Conservation (phyloP, 2,329 filamentous ascomycete genomes). For the Ramularia collo-cygni region DNA sequence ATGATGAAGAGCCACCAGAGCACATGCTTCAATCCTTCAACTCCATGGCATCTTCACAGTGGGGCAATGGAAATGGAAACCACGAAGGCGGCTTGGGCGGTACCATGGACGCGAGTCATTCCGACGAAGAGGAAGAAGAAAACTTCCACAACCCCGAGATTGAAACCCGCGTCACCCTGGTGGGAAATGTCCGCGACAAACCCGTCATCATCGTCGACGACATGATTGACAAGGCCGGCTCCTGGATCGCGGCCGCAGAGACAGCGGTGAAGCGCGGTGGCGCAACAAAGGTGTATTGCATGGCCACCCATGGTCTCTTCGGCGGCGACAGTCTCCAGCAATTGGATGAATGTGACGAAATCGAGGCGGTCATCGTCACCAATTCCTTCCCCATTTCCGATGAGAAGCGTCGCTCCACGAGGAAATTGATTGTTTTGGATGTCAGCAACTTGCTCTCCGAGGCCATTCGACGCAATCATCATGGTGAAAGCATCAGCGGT, state of each 20-base stretch:
- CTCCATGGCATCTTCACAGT: slow-evolving; percentile 69
- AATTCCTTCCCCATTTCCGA: slow-evolving; percentile 91
- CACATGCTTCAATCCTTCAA: slow-evolving; percentile 77
- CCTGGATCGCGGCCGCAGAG: slow-evolving; percentile 96
- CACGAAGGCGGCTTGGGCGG: slow-evolving; percentile 61
- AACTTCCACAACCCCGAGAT: slow-evolving; percentile 71
- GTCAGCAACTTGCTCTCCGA: slow-evolving; percentile 83
- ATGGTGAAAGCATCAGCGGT: slow-evolving; percentile 71
- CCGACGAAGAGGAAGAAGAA: slow-evolving; percentile 89
- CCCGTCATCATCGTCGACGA: slow-evolving; percentile 95
- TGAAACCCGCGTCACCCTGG: slow-evolving; percentile 95
- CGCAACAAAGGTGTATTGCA: slow-evolving; percentile 92
- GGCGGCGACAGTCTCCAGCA: slow-evolving; percentile 83
- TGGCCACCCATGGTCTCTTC: slow-evolving; percentile 94
- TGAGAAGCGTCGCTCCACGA: slow-evolving; percentile 60
- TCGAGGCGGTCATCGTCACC: slow-evolving; percentile 88
- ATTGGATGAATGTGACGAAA: slow-evolving; percentile 86
- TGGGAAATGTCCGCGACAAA: slow-evolving; percentile 82
- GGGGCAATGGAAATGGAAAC: slow-evolving; percentile 32
- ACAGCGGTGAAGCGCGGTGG: slow-evolving; percentile 88
- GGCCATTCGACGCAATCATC: slow-evolving; percentile 91
- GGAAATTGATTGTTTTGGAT: slow-evolving; percentile 84
- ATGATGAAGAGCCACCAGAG: slow-evolving; percentile 51
- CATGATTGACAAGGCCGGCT: slow-evolving; percentile 96
- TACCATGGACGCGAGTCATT: slow-evolving; percentile 72